Conservation (phyloP, 306 rosid genomes). For the Chamaecrista fasciculata region DNA sequence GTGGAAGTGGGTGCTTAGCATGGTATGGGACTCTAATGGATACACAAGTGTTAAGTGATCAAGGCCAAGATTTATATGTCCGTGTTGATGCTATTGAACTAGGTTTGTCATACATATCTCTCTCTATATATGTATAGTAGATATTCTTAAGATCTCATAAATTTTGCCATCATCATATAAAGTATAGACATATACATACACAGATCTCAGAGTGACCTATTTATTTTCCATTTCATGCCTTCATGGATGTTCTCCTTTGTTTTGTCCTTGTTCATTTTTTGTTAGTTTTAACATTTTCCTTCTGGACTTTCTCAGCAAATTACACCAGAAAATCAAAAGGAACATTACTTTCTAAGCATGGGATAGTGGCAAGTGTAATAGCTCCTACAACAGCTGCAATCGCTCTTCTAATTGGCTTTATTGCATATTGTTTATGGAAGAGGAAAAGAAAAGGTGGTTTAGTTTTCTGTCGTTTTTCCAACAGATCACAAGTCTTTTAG, state of each 20-base stretch:
- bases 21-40: slow-evolving; percentile 51
- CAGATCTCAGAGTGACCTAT: too few relatives aligned
- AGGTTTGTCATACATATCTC: slow-evolving; percentile 27
- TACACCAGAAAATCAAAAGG: slow-evolving; percentile 18
- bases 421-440: neutral
- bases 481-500: too few relatives aligned
- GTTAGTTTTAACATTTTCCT: neutral
- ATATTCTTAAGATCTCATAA: too few relatives aligned
- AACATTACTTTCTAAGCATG: neutral
- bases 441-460: neutral
- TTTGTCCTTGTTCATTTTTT: neutral
- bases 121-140: too few relatives aligned
- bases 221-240: too few relatives aligned
- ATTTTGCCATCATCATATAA: too few relatives aligned
- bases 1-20: slow-evolving; percentile 55
- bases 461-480: too few relatives aligned
- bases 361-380: neutral
- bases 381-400: neutral
- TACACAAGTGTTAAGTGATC: slow-evolving; percentile 26
- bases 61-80: slow-evolving; percentile 57
- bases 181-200: too few relatives aligned
- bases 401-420: neutral
- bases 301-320: slow-evolving; percentile 20
- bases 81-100: slow-evolving; percentile 50
- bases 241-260: neutral